Conservation (phyloP, 441 rosid species). For the Pelargonium myrrhifolium region DNA sequence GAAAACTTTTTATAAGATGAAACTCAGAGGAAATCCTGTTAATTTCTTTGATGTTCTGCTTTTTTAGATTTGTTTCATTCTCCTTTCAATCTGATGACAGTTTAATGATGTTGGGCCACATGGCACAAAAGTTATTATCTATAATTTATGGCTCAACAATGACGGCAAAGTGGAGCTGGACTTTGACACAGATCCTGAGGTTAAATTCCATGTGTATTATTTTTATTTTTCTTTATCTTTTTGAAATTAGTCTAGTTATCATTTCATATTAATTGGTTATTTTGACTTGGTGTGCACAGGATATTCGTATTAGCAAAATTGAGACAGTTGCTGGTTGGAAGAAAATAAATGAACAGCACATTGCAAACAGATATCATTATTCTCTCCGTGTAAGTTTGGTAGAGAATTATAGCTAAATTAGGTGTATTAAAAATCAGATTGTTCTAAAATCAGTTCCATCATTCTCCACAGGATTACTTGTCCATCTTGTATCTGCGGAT, state of each 20-base stretch:
- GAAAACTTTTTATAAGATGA: no score
- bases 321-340: slow-evolving; percentile 35
- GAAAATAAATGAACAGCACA: slow-evolving; percentile 53
- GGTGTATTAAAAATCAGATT: neutral
- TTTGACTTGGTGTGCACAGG: slow-evolving; percentile 36
- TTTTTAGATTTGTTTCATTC: slow-evolving; percentile 3
- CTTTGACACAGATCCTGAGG: slow-evolving; percentile 63
- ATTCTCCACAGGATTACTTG: slow-evolving; percentile 54
- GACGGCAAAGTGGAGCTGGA: slow-evolving; percentile 70
- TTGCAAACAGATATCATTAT: slow-evolving; percentile 50
- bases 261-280: slow-evolving; percentile 16
- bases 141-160: slow-evolving; percentile 73
- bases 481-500: slow-evolving; percentile 80
- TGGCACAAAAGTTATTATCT: slow-evolving; percentile 83
- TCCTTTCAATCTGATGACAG: slow-evolving; percentile 36
- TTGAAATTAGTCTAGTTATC: slow-evolving; percentile 6
- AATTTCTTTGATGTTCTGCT: neutral
- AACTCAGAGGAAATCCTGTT: neutral
- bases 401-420: neutral
- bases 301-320: slow-evolving; percentile 57
- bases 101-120: slow-evolving; percentile 64
- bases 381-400: slow-evolving; percentile 69
- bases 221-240: slow-evolving; percentile 6
- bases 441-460: slow-evolving; percentile 18
- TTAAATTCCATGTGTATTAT: slow-evolving; percentile 20